A percentile compares a stretch with the other conserved stretches of the same genome.
Evolutionary conservation across 2,329 filamentous ascomycete species (phyloP).

Genomic region (Periconia digitata): DNA sequence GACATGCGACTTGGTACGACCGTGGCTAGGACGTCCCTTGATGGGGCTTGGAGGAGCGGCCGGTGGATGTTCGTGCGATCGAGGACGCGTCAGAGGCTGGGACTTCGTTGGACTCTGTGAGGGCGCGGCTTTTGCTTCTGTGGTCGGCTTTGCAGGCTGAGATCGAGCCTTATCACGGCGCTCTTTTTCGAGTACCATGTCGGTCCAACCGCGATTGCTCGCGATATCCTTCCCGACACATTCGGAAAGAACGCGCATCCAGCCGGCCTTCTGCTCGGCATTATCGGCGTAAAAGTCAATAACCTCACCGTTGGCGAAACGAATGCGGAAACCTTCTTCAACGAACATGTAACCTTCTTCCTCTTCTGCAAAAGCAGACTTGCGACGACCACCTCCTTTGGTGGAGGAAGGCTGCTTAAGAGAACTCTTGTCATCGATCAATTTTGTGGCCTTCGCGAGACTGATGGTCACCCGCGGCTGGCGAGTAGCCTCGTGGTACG

Average conservation of each 20-base stretch:
- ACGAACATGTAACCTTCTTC: constrained; percentile 99
- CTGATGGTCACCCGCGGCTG: constrained; percentile 98
- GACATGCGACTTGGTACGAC: constrained; percentile 34
- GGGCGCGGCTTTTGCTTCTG: constrained; percentile 25
- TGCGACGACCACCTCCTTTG: constrained; percentile 76
- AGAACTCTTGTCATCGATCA: constrained; percentile 88
- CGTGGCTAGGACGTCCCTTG: constrained; percentile 26
- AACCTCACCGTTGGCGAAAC: constrained; percentile 96
- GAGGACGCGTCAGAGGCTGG: constrained; percentile 22
- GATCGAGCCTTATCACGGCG: constrained; percentile 32
- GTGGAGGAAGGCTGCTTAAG: constrained; percentile 79
- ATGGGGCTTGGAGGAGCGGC: constrained; percentile 31
- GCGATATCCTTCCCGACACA: constrained; percentile 60
- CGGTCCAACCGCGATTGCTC: constrained; percentile 60
- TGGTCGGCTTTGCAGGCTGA: constrained; percentile 22
- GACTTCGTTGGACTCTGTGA: constrained; percentile 18
- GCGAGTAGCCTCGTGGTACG: constrained; percentile 91
- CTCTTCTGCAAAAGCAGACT: constrained; percentile 95
- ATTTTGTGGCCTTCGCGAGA: constrained; percentile 83
- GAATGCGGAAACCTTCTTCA: constrained; percentile 97
- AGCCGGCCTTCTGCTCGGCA: constrained; percentile 82
- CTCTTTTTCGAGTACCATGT: constrained; percentile 58
- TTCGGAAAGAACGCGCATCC: constrained; percentile 87
- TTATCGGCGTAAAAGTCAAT: constrained; percentile 98
- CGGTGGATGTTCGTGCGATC: constrained; percentile 31